Evolutionary conservation across 768 basidiomycete genomes (phyloP).

Genomic region (Hericium erinaceus): DNA sequence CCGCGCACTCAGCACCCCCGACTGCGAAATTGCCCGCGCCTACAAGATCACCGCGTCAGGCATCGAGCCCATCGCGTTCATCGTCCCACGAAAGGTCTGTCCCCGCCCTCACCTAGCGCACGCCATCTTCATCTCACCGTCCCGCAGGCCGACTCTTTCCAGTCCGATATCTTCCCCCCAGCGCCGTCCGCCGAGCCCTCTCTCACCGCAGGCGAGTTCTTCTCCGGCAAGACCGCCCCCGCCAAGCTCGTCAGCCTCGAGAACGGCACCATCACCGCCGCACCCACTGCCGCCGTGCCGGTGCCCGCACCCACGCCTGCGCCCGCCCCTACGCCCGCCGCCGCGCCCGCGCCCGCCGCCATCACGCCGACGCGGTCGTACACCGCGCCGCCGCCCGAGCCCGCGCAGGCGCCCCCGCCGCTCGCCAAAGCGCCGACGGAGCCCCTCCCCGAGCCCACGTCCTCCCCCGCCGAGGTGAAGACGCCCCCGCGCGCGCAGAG

Average conservation of each 20-base stretch:
- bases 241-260: conserved; percentile 77
- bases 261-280: conserved; percentile 41
- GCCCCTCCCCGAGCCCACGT: background rate
- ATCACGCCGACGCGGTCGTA: conserved; percentile 27
- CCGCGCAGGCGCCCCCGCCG: conserved; percentile 24
- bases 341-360: conserved; percentile 14
- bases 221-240: conserved; percentile 72
- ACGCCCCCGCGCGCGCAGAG: conserved; percentile 14
- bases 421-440: conserved; percentile 6
- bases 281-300: conserved; percentile 10
- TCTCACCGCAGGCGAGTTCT: conserved; percentile 77
- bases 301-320: conserved; percentile 21
- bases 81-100: conserved; percentile 83
- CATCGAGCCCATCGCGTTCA: conserved; percentile 90
- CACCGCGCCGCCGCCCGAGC: conserved; percentile 18
- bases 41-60: conserved; percentile 73
- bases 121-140: background rate
- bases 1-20: conserved; percentile 76
- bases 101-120: background rate
- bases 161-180: conserved; percentile 94
- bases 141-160: conserved; percentile 82
- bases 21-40: conserved; percentile 92
- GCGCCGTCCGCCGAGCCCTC: conserved; percentile 77
- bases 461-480: conserved; percentile 7
- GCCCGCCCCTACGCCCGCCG: conserved; percentile 18